Evolutionary conservation across 208 protist genomes (phyloP), one percentile per base, ranked within the genome.

Genomic region (Strigomonas galati): DNA sequence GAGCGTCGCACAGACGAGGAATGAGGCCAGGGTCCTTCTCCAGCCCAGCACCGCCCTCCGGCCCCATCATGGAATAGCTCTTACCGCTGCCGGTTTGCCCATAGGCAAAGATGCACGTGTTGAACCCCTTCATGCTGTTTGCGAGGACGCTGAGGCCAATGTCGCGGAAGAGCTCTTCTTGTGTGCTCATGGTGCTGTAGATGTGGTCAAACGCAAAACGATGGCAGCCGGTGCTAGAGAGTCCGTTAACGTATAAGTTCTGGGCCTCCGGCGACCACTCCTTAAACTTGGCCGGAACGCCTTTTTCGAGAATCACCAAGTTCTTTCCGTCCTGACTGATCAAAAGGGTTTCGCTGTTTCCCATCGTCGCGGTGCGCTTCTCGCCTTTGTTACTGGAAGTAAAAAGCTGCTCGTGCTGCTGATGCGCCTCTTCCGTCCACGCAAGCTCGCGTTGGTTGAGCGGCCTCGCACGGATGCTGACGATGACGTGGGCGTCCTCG

Each of bases 21-120:
- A 96, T 87, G 43, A 98, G 82, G 17, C 96, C 96, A 0, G 89
- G 83, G 12, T 65, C 74, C 5, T 71, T 68, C n/a, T 79, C 65
- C 24, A 89, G 63, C 37, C 84, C 72, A 3, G 72, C 67, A 0
- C 84, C 84, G 23, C 86, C 87, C 21, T 85, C 76, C 0, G 89
- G 77, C 1, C 89, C 91, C 82, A 94, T 95, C 89, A 97, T 95
- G 40, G 76, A 85, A 75, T 94, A 89, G 69, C 79, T 94, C 68
- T 94, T 96, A 17, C 87, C 91, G 55, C 87, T 94, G 49, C 87
- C 91, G 0, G 95, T 97, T 65, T 96, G 89, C 15, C 93, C 93
- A 65, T 97, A 97, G 23, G 92, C 88, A 74, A 98, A 97, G 46
- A 98, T 85, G 64, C 90, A 92, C 4, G 82, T 92, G 76, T 97